phyloP scores from a whole-genome alignment of 139 green algal genomes.

The Mesostigma viride region DNA sequence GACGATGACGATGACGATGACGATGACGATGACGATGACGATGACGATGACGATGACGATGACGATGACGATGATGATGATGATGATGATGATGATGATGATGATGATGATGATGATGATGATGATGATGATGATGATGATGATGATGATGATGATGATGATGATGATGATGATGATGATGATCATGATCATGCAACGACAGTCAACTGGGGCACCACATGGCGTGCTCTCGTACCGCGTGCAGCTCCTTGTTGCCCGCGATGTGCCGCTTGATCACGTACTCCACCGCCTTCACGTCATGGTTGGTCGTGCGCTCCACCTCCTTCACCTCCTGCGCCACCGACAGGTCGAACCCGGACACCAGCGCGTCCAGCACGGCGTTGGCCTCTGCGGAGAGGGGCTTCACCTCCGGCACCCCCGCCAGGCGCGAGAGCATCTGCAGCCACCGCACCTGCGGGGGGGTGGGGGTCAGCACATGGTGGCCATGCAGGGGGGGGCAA shows the following conservation, averaged over 20 bases:
- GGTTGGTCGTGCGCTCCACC: conserved; percentile 91
- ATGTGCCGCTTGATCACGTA: conserved; percentile 90
- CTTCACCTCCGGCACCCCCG: conserved; percentile 69
- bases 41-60: too few species aligned
- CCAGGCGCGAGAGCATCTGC: conserved; percentile 68
- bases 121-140: too few species aligned
- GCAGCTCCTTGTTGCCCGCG: conserved; percentile 29
- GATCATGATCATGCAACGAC: too few species aligned
- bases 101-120: too few species aligned
- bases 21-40: too few species aligned
- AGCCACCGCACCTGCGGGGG: conserved; percentile 70
- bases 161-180: too few species aligned
- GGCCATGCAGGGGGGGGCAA: background rate
- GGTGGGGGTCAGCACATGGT: background rate
- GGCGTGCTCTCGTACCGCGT: background rate
- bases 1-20: too few species aligned
- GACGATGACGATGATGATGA: too few species aligned
- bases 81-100: too few species aligned
- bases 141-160: too few species aligned
- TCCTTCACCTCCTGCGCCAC: conserved; percentile 67
- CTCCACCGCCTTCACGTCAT: conserved; percentile 99
- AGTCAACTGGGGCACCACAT: background rate
- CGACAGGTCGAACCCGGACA: conserved; percentile 39
- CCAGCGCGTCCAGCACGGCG: conserved; percentile 64
- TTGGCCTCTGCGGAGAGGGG: conserved; percentile 60